Base-by-base conservation (phyloP, 345 rosid genomes). In the Kandelia obovata region DNA sequence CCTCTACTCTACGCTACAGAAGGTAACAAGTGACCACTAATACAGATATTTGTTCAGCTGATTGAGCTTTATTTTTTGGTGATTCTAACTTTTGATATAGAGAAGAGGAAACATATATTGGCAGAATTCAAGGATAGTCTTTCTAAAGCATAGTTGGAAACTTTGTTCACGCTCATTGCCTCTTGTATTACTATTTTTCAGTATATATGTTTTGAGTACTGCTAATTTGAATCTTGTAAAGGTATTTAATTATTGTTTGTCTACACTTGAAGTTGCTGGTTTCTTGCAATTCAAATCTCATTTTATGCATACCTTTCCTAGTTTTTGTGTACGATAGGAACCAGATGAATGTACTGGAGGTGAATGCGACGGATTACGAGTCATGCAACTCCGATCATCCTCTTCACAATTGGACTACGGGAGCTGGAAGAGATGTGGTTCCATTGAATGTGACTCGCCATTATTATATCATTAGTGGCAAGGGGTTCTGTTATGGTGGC, bases 261-360 rank as follows among this genome's bases (percentile, higher is more conserved):
- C 7, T 43, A n/a, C 56, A 39, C 17, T 35, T 23, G 11, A 7
- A 19, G 27, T 43, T 19, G 16, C 32, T 23, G 15, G 13, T 61
- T 53, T 58, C 65, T 35, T 56, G 27, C 62, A 46, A 28, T 13
- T 17, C 25, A 0, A 58, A 35, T 23, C 66, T 69, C 19, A 75
- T 19, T 49, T 11, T 8, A 13, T 25, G 55, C 35, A 34, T 8
- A 1, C 53, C 61, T 37, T 28, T 32, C 13, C 51, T 79, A 95
- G 99, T 73, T 81, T 95, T 95, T 51, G 97, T 92, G 73, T 95
- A 92, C 39, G 94, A 95, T 66, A 88, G 98, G 81, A 85, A 90
- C 84, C 97, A 95, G 78, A 75, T 74, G 87, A 81, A 85, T 27
- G 86, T 95, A 58, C 80, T 95, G 21, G 97, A 95, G 80, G 99